Percentiles rank a stretch among this genome's conserved stretches.
phyloP scores from a whole-genome alignment of 352 stramenopile genomes.

The Labyrinthula sp. region DNA sequence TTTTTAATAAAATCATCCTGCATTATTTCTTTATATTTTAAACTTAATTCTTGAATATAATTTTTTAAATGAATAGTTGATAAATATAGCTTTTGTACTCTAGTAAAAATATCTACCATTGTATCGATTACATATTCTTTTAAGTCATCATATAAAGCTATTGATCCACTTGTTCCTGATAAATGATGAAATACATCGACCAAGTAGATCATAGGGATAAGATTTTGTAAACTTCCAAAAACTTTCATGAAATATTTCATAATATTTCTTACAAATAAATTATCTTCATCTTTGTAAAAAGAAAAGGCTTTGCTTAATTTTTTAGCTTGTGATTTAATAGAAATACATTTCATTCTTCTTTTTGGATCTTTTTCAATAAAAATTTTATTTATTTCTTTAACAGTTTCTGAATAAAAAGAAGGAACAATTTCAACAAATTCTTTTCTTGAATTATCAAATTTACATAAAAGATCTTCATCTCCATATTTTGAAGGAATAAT shows the following conservation, averaged over 20 bases:
- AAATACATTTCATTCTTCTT: no score
- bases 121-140: slow-evolving; percentile 23
- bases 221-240: slow-evolving; percentile 11
- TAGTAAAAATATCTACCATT: slow-evolving; percentile 18
- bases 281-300: slow-evolving; percentile 9
- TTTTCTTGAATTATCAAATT: no score
- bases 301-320: slow-evolving; percentile 3
- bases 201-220: slow-evolving; percentile 25
- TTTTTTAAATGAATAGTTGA: no score
- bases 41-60: slow-evolving; percentile 6
- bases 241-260: slow-evolving; percentile 16
- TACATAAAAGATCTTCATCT: no score
- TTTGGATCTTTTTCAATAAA: slow-evolving; percentile 4
- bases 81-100: slow-evolving; percentile 5
- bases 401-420: slow-evolving; percentile 4
- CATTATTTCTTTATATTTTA: slow-evolving; percentile 15
- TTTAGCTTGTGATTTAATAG: slow-evolving; percentile 9
- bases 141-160: slow-evolving; percentile 24
- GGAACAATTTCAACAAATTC: slow-evolving; percentile 7
- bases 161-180: slow-evolving; percentile 11
- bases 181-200: slow-evolving; percentile 14
- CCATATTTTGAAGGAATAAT: slow-evolving; percentile 3
- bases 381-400: slow-evolving; percentile 13
- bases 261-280: slow-evolving; percentile 5
- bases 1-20: slow-evolving; percentile 5